Conservation (phyloP, 331 rosid genomes). For the Prunus yedoensis region DNA sequence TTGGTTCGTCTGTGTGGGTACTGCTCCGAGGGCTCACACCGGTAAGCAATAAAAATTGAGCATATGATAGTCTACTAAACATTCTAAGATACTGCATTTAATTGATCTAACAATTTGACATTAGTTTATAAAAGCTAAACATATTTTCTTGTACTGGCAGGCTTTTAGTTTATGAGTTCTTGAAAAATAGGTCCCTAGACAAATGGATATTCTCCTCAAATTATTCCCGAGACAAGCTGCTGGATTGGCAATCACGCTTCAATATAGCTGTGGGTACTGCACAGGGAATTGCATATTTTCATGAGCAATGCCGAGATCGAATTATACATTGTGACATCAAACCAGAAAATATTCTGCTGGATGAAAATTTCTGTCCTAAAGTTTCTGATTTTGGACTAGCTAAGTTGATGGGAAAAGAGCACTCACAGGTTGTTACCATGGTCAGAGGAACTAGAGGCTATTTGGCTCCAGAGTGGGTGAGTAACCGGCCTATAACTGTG, state of each 20-base stretch:
- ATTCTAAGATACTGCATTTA: not conserved
- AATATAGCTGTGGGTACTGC: conserved; percentile 68
- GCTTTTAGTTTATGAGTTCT: conserved; percentile 85
- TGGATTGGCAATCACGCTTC: conserved; percentile 79
- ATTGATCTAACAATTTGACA: not conserved
- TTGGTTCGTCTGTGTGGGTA: conserved; percentile 90
- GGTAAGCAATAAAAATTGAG: conserved; percentile 37
- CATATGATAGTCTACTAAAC: not conserved
- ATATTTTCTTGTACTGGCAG: conserved; percentile 31
- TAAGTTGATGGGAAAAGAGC: conserved; percentile 92
- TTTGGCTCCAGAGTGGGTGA: conserved; percentile 95
- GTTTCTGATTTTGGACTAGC: conserved; percentile 96
- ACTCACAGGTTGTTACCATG: conserved; percentile 94
- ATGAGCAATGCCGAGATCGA: conserved; percentile 84
- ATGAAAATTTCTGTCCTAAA: conserved; percentile 83
- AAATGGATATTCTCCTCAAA: conserved; percentile 79
- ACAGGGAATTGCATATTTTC: conserved; percentile 92
- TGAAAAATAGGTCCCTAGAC: conserved; percentile 93
- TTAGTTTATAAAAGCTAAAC: not conserved
- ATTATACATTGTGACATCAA: conserved; percentile 94
- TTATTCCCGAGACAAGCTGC: conserved; percentile 42
- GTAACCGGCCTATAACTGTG: conserved; percentile 91
- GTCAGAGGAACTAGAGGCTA: conserved; percentile 96
- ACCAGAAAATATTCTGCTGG: conserved; percentile 83
- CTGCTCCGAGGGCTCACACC: conserved; percentile 76